Percentiles rank a stretch among this genome's conserved stretches.
Conservation (phyloP, 176 grass and related monocot species). For the Dactylis glomerata region DNA sequence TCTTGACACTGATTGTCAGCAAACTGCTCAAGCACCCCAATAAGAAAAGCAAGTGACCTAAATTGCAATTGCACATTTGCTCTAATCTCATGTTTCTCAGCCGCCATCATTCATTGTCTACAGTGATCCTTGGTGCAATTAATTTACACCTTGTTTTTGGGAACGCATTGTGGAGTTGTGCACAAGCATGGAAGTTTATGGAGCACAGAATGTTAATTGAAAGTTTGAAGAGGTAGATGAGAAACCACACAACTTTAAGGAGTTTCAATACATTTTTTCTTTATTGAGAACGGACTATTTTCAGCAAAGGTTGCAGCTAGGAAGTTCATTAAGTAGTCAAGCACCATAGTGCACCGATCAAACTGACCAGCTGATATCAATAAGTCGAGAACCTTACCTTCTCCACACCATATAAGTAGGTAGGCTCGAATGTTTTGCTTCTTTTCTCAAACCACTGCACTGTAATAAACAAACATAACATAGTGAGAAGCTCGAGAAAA, state of each 20-base stretch:
- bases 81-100: background rate
- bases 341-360: background rate
- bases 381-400: constrained; percentile 58
- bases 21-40: background rate
- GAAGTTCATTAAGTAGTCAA: constrained; percentile 12
- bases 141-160: background rate
- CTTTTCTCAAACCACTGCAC: constrained; percentile 93
- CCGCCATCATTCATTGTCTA: background rate
- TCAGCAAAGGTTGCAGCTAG: constrained; percentile 11
- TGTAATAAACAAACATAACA: constrained; percentile 54
- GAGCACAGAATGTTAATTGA: background rate
- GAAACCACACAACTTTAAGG: background rate
- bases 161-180: background rate
- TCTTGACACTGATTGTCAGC: background rate
- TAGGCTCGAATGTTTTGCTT: constrained; percentile 95
- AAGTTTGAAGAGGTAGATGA: background rate
- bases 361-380: constrained; percentile 25
- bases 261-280: background rate
- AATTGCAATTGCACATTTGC: too few species aligned
- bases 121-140: background rate
- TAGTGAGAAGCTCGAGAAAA: constrained; percentile 39
- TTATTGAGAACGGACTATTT: background rate
- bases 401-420: constrained; percentile 88
- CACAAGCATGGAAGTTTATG: background rate
- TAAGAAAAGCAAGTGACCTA: background rate